Conservation (phyloP, 352 stramenopile genomes). For the Thalassiosira sp. region DNA sequence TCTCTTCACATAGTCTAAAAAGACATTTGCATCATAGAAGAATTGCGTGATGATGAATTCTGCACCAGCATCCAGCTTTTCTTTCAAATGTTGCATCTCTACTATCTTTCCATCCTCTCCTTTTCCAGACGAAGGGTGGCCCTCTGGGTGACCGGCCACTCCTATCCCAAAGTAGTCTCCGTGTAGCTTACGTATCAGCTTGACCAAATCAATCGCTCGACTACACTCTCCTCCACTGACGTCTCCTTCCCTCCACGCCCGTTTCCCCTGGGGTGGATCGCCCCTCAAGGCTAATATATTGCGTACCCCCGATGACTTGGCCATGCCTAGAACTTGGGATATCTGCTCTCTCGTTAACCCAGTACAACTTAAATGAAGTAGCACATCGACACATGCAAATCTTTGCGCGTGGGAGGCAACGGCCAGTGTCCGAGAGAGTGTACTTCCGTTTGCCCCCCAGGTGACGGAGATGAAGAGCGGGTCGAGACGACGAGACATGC, state of each 20-base stretch:
- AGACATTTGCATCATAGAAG: constrained; percentile 95
- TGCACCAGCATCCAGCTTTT: constrained; percentile 92
- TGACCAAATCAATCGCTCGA: constrained; percentile 93
- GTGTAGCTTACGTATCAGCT: constrained; percentile 91
- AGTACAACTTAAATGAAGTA: constrained; percentile 88
- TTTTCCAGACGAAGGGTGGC: constrained; percentile 86
- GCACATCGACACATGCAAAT: constrained; percentile 86
- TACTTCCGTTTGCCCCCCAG: constrained; percentile 94
- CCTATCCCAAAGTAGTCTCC: constrained; percentile 95
- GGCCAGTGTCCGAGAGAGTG: constrained; percentile 90
- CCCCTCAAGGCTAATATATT: constrained; percentile 97
- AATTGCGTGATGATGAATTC: constrained; percentile 98
- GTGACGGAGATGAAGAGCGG: constrained; percentile 98
- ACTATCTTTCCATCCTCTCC: constrained; percentile 44
- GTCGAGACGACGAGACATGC: constrained; percentile 87
- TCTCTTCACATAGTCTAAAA: constrained; percentile 90
- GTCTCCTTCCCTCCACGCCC: constrained; percentile 73
- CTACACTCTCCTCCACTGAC: constrained; percentile 87
- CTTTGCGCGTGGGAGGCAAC: constrained; percentile 68
- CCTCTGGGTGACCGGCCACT: constrained; percentile 96
- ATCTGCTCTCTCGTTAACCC: constrained; percentile 93
- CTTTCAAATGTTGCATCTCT: constrained; percentile 93
- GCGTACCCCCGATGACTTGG: constrained; percentile 89
- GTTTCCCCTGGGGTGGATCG: constrained; percentile 90
- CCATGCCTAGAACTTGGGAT: constrained; percentile 87